These are phyloP conservation scores for Ophiostoma australiae DNA, from an alignment of 2,329 filamentous ascomycete species.

Conservation along the genomic window DNA sequence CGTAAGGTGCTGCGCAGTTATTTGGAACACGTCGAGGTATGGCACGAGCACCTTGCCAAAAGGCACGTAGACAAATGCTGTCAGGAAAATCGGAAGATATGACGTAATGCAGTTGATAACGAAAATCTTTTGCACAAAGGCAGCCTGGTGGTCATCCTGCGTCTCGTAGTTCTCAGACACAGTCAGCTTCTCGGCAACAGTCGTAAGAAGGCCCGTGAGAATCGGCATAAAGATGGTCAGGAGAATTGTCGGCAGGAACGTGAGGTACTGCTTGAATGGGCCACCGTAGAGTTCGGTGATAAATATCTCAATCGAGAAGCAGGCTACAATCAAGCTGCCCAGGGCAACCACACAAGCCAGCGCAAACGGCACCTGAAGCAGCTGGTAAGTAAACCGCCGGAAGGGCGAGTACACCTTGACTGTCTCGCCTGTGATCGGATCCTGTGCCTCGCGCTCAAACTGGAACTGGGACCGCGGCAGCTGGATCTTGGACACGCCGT, in stretches of 20 bases:
- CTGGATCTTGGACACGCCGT: conserved; percentile 62
- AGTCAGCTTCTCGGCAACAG: conserved; percentile 70
- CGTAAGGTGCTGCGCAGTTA: conserved; percentile 68
- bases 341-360: conserved; percentile 65
- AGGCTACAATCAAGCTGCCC: conserved; percentile 75
- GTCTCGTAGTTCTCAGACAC: conserved; percentile 91
- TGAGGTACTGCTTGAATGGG: conserved; percentile 75
- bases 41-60: conserved; percentile 81
- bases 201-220: conserved; percentile 68
- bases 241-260: conserved; percentile 82
- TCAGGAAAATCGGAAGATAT: conserved; percentile 70
- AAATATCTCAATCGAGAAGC: conserved; percentile 92
- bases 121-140: conserved; percentile 88
- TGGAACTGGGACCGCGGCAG: conserved; percentile 66
- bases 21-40: conserved; percentile 75
- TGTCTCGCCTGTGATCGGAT: conserved; percentile 76
- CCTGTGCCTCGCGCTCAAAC: conserved; percentile 70
- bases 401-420: conserved; percentile 69
- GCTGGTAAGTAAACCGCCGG: conserved; percentile 70
- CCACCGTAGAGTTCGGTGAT: conserved; percentile 91
- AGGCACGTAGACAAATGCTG: conserved; percentile 74
- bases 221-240: conserved; percentile 78
- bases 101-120: conserved; percentile 79
- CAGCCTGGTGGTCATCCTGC: conserved; percentile 71
- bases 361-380: conserved; percentile 81